Evolutionary conservation across 140 eudicot genomes (phyloP).

Genomic region (Stevia rebaudiana): DNA sequence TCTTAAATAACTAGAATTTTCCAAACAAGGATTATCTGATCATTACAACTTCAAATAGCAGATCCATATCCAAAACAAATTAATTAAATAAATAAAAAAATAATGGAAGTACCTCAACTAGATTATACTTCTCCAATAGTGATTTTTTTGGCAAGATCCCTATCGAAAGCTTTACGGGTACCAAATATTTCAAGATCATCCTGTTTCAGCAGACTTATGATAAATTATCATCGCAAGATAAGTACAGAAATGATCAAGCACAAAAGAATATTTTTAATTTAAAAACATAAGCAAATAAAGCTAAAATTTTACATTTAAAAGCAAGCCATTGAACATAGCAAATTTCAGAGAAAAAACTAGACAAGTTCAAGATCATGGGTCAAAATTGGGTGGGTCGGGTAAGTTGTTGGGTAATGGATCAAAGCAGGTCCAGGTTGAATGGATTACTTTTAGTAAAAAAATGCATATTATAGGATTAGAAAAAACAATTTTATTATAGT

Average conservation of each 20-base stretch:
- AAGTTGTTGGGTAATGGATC: background rate
- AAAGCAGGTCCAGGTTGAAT: background rate
- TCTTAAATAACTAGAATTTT: background rate
- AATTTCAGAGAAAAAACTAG: background rate
- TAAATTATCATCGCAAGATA: background rate
- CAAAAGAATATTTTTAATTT: background rate
- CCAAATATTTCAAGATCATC: slow-evolving; percentile 90
- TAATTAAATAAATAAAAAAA: background rate
- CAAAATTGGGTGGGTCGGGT: background rate
- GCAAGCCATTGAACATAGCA: background rate
- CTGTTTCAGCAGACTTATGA: slow-evolving; percentile 34
- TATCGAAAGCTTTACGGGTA: slow-evolving; percentile 97
- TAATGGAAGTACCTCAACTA: slow-evolving; percentile 50
- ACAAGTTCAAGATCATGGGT: background rate
- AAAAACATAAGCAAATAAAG: background rate
- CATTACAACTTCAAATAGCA: background rate
- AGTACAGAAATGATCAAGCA: background rate
- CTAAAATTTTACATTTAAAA: background rate
- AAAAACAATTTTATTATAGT: background rate
- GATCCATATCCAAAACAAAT: background rate
- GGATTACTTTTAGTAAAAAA: background rate
- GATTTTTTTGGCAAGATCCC: slow-evolving; percentile 73
- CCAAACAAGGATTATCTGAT: background rate
- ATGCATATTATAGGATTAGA: background rate
- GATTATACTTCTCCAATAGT: slow-evolving; percentile 64